Conservation (phyloP, 768 basidiomycete species). For the Agaricus blazei region DNA sequence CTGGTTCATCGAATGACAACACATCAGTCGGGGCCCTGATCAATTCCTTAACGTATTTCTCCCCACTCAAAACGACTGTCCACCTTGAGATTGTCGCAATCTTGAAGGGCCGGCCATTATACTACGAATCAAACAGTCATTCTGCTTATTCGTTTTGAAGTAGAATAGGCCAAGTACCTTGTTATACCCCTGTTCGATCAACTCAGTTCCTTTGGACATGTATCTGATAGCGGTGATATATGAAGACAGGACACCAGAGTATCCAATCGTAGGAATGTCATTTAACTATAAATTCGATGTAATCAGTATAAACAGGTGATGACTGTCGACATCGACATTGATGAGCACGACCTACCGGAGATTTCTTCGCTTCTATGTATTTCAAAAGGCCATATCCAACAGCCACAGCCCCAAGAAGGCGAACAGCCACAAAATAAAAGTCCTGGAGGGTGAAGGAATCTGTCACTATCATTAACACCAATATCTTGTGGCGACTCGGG, state of each 20-base stretch:
- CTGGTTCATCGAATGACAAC: slow-evolving; percentile 27
- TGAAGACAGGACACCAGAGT: slow-evolving; percentile 18
- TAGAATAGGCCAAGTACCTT: slow-evolving; percentile 9
- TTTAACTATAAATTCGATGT: slow-evolving; percentile 9
- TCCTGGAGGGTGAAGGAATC: neutral
- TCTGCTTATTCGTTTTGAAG: neutral
- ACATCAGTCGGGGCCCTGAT: slow-evolving; percentile 30
- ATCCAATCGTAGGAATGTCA: slow-evolving; percentile 20
- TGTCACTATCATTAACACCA: neutral
- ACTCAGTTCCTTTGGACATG: slow-evolving; percentile 15
- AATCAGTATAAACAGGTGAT: neutral
- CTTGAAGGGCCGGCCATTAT: slow-evolving; percentile 19
- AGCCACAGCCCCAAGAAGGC: neutral
- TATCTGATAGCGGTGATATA: slow-evolving; percentile 20
- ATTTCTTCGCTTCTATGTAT: slow-evolving; percentile 3
- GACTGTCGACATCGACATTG: neutral
- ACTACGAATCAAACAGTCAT: slow-evolving; percentile 11
- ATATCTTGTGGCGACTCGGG: neutral
- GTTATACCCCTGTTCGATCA: slow-evolving; percentile 22
- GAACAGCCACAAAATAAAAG: neutral
- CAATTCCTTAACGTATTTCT: slow-evolving; percentile 31
- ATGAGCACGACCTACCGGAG: neutral
- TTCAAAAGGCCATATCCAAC: neutral
- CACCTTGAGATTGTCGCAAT: no score
- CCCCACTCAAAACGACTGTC: no score